Conservation (phyloP, 768 basidiomycete species). For the Pleurotus eryngii region DNA sequence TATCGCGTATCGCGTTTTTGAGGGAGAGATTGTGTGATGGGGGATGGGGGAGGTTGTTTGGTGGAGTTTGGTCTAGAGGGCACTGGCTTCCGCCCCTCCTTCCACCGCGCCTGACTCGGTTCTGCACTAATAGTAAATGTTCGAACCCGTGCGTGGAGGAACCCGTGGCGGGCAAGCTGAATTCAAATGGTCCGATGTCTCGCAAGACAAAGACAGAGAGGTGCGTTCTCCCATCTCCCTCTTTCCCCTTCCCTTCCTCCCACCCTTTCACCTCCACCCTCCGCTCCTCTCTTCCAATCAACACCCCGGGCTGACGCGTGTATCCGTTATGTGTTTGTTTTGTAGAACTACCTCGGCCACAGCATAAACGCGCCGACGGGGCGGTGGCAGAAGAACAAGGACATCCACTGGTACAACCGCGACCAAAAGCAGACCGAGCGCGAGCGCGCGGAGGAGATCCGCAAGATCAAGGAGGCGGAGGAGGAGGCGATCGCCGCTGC, state of each 20-base stretch:
- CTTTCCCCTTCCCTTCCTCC: too few species aligned
- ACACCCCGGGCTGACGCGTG: too few species aligned
- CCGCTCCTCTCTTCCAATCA: too few species aligned
- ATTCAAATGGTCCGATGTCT: constrained; percentile 89
- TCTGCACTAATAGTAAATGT: constrained; percentile 42
- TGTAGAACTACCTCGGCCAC: constrained; percentile 90
- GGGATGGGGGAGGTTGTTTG: background rate
- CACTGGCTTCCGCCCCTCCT: too few species aligned
- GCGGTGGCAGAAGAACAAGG: constrained; percentile 97
- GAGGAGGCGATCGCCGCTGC: constrained; percentile 84
- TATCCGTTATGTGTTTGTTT: background rate
- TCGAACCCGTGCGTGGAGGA: constrained; percentile 84
- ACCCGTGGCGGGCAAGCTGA: constrained; percentile 89
- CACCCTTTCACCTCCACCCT: too few species aligned
- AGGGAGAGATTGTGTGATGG: background rate
- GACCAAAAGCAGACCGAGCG: constrained; percentile 42
- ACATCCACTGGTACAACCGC: constrained; percentile 92
- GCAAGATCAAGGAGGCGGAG: constrained; percentile 81
- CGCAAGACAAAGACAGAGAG: constrained; percentile 91
- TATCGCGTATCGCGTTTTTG: background rate
- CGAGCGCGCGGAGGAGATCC: constrained; percentile 69
- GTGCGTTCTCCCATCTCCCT: constrained; percentile 31
- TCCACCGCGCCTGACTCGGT: background rate
- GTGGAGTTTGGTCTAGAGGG: background rate
- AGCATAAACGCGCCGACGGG: constrained; percentile 94